Conservation (phyloP, 2,329 filamentous ascomycete genomes). For the Cordyceps fumosorosea region DNA sequence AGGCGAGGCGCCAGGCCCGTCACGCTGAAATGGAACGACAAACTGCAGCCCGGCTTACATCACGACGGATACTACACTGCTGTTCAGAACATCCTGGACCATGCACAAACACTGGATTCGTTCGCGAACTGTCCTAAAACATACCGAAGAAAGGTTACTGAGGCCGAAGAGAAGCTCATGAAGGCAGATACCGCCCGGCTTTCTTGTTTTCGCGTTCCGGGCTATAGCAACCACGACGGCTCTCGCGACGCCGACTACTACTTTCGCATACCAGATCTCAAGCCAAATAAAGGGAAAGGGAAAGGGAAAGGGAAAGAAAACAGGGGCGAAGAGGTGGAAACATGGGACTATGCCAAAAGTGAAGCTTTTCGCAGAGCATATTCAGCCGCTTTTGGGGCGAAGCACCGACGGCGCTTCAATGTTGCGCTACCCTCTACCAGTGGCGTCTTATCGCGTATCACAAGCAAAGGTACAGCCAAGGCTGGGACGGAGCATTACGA, state of each 20-base stretch:
- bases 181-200: not conserved
- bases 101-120: accelerated
- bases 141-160: accelerated
- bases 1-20: not conserved
- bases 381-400: not conserved
- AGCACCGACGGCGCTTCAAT: not conserved
- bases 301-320: too few relatives aligned
- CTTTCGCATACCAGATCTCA: not conserved
- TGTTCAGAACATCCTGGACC: not conserved
- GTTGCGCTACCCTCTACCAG: accelerated
- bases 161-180: not conserved
- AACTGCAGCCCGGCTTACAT: not conserved
- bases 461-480: not conserved
- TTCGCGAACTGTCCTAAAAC: not conserved
- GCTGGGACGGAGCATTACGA: not conserved
- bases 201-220: not conserved
- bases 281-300: not conserved
- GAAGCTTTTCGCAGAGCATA: not conserved
- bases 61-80: not conserved
- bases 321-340: accelerated
- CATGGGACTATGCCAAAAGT: not conserved
- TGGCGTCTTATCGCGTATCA: not conserved
- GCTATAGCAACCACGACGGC: not conserved
- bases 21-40: not conserved
- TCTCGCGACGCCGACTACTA: not conserved